A percentile compares a stretch with the other conserved stretches of the same genome.
These are phyloP conservation scores for Rhodotorula babjevae DNA, from an alignment of 768 basidiomycete species.

Conservation along the genomic window DNA sequence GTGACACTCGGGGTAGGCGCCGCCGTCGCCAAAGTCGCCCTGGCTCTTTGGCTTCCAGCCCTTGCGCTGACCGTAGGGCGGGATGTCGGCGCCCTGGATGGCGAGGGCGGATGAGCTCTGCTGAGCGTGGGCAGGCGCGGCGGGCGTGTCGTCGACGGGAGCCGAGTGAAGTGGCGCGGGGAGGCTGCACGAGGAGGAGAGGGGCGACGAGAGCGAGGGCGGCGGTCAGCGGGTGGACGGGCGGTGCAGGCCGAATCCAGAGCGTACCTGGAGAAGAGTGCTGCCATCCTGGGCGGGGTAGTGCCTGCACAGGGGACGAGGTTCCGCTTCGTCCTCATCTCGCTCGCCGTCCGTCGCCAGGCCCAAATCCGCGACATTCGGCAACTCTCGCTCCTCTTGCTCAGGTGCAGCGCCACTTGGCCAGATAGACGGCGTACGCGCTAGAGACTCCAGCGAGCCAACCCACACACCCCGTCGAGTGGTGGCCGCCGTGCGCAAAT, in stretches of 20 bases:
- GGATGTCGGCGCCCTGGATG: conserved; percentile 51
- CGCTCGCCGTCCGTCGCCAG: too few relatives aligned
- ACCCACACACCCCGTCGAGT: too few relatives aligned
- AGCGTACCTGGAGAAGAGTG: conserved; percentile 19
- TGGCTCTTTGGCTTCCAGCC: conserved; percentile 80
- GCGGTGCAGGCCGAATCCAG: background rate
- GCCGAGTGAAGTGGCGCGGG: conserved; percentile 30
- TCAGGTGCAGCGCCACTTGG: too few relatives aligned
- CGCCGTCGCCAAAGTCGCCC: conserved; percentile 69
- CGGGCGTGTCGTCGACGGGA: background rate
- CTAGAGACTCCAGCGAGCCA: too few relatives aligned
- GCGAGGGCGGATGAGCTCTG: background rate
- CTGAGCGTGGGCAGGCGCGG: background rate
- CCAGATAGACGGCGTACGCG: too few relatives aligned
- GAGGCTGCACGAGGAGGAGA: conserved; percentile 13
- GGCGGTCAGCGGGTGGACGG: too few relatives aligned
- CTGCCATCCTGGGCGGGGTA: conserved; percentile 9
- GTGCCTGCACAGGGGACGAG: background rate
- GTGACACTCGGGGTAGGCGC: conserved; percentile 76
- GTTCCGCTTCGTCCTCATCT: too few relatives aligned
- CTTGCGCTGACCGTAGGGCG: conserved; percentile 76
- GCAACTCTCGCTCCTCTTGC: background rate
- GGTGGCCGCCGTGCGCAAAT: too few relatives aligned
- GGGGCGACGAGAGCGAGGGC: too few relatives aligned
- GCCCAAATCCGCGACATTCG: too few relatives aligned